Conservation (phyloP, 352 stramenopile genomes). For the Phytophthora quininea region DNA sequence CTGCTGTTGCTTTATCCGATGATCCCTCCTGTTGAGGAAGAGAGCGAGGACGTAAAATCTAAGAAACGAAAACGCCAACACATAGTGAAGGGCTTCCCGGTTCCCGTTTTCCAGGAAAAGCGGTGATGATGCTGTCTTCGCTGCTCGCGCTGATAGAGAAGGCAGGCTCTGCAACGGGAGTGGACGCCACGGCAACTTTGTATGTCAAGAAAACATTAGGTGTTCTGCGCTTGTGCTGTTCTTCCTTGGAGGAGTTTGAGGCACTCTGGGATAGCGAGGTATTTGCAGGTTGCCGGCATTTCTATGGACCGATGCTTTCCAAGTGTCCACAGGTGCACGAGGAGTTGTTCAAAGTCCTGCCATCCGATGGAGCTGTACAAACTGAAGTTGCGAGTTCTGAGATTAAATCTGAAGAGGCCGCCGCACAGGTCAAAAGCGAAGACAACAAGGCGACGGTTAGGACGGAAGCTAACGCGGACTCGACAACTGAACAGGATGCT, state of each 20-base stretch:
- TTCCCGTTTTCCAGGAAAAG: slow-evolving; percentile 73
- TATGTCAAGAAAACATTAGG: slow-evolving; percentile 61
- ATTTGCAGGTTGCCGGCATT: slow-evolving; percentile 58
- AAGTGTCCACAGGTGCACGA: slow-evolving; percentile 43
- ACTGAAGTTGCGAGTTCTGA: slow-evolving; percentile 13
- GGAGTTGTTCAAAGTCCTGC: slow-evolving; percentile 35
- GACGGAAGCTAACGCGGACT: neutral
- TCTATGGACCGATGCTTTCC: slow-evolving; percentile 64
- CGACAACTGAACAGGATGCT: slow-evolving; percentile 6
- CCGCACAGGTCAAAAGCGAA: slow-evolving; percentile 8
- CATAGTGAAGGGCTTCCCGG: slow-evolving; percentile 53
- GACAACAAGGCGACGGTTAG: neutral
- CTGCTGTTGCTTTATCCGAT: slow-evolving; percentile 45
- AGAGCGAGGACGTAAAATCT: slow-evolving; percentile 21
- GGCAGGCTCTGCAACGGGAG: slow-evolving; percentile 22
- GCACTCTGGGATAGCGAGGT: slow-evolving; percentile 59
- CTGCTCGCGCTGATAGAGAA: slow-evolving; percentile 57
- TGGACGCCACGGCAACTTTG: slow-evolving; percentile 34
- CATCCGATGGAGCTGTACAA: slow-evolving; percentile 24
- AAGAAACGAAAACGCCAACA: slow-evolving; percentile 40
- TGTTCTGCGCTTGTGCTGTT: slow-evolving; percentile 45
- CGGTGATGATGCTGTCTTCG: slow-evolving; percentile 54
- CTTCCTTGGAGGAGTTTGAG: slow-evolving; percentile 65
- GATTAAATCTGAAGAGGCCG: slow-evolving; percentile 3
- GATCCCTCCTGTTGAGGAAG: slow-evolving; percentile 34